phyloP scores from a whole-genome alignment of 1,284 basidiomycete genomes.

The Hypsizygus ulmarius region DNA sequence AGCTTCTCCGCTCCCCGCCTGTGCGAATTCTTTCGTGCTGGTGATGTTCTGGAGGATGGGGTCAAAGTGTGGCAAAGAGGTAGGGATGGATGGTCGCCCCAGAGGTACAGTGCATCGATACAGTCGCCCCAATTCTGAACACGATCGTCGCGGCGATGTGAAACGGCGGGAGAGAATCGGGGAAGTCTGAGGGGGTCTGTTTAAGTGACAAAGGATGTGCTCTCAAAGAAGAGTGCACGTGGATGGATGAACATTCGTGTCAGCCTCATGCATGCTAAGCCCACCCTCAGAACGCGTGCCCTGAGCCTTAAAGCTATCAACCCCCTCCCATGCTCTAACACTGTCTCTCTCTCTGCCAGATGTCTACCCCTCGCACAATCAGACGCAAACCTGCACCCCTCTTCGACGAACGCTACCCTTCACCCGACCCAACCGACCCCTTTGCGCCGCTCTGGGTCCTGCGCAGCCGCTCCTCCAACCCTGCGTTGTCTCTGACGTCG shows the following conservation, averaged over 20 bases:
- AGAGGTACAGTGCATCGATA: too few relatives aligned
- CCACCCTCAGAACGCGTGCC: neutral
- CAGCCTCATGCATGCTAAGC: constrained; percentile 12
- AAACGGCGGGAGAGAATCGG: too few relatives aligned
- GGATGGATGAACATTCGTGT: neutral
- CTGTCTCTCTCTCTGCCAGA: neutral
- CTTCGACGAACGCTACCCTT: constrained; percentile 46
- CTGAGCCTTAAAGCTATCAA: neutral
- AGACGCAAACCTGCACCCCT: constrained; percentile 49
- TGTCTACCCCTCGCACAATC: constrained; percentile 22
- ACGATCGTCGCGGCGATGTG: too few relatives aligned
- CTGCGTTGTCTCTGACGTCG: constrained; percentile 12
- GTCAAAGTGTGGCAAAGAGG: too few relatives aligned
- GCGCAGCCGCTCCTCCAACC: constrained; percentile 36
- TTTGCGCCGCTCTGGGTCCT: constrained; percentile 54
- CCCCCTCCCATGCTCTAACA: neutral
- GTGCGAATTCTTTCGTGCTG: too few relatives aligned
- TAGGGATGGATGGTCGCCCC: too few relatives aligned
- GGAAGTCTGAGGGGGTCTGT: too few relatives aligned
- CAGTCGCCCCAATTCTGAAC: too few relatives aligned
- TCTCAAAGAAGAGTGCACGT: too few relatives aligned
- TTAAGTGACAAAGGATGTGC: too few relatives aligned
- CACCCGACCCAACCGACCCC: constrained; percentile 52
- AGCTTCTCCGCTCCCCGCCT: too few relatives aligned
- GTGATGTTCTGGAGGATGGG: too few relatives aligned